phyloP scores from a whole-genome alignment of 192 early-diverging fungal genomes.

The Coemansia sp. region DNA sequence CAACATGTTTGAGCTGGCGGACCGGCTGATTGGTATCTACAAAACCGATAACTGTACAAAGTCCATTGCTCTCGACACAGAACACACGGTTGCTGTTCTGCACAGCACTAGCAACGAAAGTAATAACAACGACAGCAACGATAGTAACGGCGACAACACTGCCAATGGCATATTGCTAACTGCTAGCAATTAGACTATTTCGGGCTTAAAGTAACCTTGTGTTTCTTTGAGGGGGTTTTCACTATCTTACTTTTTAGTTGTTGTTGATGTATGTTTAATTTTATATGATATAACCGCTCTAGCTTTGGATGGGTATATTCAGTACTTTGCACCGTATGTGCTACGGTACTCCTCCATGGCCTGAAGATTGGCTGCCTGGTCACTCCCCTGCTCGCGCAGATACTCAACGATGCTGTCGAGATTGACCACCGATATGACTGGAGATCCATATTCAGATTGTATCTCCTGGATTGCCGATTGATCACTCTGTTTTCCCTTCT shows the following conservation, averaged over 20 bases:
- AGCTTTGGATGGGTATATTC: neutral
- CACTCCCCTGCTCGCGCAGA: constrained; percentile 62
- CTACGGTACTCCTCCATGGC: constrained; percentile 79
- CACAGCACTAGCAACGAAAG: neutral
- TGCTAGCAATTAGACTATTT: no score
- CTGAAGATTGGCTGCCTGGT: constrained; percentile 54
- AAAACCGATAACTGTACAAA: constrained; percentile 92
- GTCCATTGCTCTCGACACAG: constrained; percentile 57
- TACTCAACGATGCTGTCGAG: constrained; percentile 88
- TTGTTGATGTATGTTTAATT: neutral
- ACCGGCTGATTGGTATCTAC: constrained; percentile 97
- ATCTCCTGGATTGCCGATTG: constrained; percentile 92
- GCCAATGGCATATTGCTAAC: neutral
- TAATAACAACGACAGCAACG: neutral
- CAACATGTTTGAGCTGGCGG: constrained; percentile 99
- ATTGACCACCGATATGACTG: constrained; percentile 84
- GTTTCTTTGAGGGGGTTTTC: neutral
- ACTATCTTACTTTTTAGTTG: neutral
- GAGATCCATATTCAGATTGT: constrained; percentile 72
- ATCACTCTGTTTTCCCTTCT: constrained; percentile 68
- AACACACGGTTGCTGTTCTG: constrained; percentile 28
- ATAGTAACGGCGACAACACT: neutral
- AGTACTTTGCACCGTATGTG: constrained; percentile 74
- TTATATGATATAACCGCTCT: neutral
- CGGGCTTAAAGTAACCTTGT: neutral